Evolutionary conservation across 192 early-diverging fungal genomes (phyloP).

Genomic region (Linnemannia hyalina): DNA sequence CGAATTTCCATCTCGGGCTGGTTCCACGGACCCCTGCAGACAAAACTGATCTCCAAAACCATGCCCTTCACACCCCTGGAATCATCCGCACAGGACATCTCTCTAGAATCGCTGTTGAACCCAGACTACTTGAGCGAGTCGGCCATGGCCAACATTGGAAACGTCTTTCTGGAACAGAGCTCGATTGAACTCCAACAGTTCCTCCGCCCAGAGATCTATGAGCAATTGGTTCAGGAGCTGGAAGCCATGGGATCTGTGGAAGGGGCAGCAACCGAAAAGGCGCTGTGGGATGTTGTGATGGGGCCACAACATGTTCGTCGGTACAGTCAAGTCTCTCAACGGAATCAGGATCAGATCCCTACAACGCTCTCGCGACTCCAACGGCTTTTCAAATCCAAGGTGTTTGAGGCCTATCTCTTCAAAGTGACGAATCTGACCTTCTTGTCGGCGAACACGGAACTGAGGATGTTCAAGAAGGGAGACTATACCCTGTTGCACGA

Average conservation of each 20-base stretch:
- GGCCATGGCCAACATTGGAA: conserved; percentile 54
- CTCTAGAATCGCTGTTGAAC: conserved; percentile 60
- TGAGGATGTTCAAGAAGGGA: conserved; percentile 65
- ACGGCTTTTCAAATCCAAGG: conserved; percentile 45
- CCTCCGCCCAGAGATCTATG: conserved; percentile 51
- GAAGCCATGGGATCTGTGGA: conserved; percentile 28
- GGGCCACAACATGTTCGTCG: conserved; percentile 65
- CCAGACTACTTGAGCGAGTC: conserved; percentile 58
- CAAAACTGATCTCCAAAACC: conserved; percentile 48
- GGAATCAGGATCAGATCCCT: conserved; percentile 16
- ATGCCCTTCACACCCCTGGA: conserved; percentile 23
- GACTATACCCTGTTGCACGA: conserved; percentile 75
- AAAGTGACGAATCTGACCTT: conserved; percentile 40
- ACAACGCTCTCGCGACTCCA: conserved; percentile 25
- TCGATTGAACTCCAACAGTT: conserved; percentile 58
- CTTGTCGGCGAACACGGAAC: conserved; percentile 27
- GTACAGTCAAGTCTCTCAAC: conserved; percentile 57
- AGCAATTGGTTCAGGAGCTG: conserved; percentile 42
- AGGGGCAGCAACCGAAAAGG: conserved; percentile 11
- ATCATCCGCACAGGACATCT: not conserved
- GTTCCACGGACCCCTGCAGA: conserved; percentile 71
- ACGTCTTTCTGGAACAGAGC: conserved; percentile 60
- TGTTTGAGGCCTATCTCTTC: conserved; percentile 45
- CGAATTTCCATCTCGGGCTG: conserved; percentile 76
- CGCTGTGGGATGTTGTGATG: conserved; percentile 36